Percentiles rank a stretch among this genome's conserved stretches.
Evolutionary conservation across 805 yeast species (phyloP).

Genomic region (Candida lessepsii): DNA sequence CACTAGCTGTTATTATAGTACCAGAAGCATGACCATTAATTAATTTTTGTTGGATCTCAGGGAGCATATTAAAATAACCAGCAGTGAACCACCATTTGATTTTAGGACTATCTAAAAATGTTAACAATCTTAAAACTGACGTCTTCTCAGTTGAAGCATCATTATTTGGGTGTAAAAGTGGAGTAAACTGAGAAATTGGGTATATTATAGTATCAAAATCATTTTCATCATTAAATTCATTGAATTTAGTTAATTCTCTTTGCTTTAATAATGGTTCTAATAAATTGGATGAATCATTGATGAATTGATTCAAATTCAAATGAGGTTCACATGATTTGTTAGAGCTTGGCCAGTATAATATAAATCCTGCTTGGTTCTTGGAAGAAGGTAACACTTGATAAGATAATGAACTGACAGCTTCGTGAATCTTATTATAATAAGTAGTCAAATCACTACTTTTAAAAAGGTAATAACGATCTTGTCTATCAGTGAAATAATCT

Average conservation of each 20-base stretch:
- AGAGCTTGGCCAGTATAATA: conserved; percentile 69
- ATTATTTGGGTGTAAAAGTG: conserved; percentile 60
- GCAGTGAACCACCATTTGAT: conserved; percentile 88
- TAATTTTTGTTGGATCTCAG: conserved; percentile 61
- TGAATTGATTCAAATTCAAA: conserved; percentile 48
- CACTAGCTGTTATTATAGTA: conserved; percentile 84
- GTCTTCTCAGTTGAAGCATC: conserved; percentile 77
- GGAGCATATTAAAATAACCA: conserved; percentile 91
- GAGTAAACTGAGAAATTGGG: conserved; percentile 90
- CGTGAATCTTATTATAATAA: conserved; percentile 72
- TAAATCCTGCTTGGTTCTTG: conserved; percentile 47
- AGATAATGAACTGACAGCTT: conserved; percentile 65
- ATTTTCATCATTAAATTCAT: conserved; percentile 32
- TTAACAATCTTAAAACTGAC: conserved; percentile 59
- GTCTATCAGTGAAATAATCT: conserved; percentile 93
- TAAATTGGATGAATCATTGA: conserved; percentile 53
- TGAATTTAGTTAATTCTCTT: conserved; percentile 29
- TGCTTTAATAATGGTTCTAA: conserved; percentile 61
- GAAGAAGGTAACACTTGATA: conserved; percentile 55
- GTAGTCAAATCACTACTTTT: conserved; percentile 56
- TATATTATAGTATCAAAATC: conserved; percentile 66
- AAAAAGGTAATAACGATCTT: conserved; percentile 85
- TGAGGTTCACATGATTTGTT: conserved; percentile 70
- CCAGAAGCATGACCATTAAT: conserved; percentile 61
- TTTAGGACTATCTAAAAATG: conserved; percentile 52